A percentile compares a stretch with the other conserved stretches of the same genome.
Conservation (phyloP, 129 eudicot species). For the Chrysanthemum makinoi region DNA sequence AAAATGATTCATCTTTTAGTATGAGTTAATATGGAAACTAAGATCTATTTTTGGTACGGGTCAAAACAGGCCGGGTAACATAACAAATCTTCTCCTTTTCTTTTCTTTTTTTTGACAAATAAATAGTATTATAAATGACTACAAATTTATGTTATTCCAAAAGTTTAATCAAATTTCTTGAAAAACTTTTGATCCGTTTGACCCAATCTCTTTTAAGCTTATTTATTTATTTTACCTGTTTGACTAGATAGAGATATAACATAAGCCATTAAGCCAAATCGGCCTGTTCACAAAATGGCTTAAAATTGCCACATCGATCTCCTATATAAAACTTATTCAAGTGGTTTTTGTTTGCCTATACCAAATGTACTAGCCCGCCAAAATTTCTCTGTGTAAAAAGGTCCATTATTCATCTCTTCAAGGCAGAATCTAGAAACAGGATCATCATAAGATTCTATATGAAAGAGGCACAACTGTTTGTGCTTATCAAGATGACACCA, state of each 20-base stretch:
- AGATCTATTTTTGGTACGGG: no score
- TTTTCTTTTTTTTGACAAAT: no score
- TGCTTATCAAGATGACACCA: neutral
- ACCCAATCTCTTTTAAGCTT: neutral
- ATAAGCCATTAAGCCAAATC: neutral
- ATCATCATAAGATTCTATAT: neutral
- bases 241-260: neutral
- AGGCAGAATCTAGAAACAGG: neutral
- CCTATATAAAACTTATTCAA: no score
- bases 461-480: neutral
- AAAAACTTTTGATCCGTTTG: neutral
- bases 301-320: neutral
- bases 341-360: no score
- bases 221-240: neutral
- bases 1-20: no score
- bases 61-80: no score
- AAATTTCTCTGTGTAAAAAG: no score
- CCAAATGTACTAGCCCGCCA: no score
- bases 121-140: no score
- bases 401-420: neutral
- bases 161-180: no score
- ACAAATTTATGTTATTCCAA: neutral
- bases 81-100: no score
- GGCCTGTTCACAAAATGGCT: neutral
- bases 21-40: no score